These are phyloP conservation scores for Lasiodiplodia theobromae DNA, from an alignment of 2,329 filamentous ascomycete genomes.

Conservation along the genomic window DNA sequence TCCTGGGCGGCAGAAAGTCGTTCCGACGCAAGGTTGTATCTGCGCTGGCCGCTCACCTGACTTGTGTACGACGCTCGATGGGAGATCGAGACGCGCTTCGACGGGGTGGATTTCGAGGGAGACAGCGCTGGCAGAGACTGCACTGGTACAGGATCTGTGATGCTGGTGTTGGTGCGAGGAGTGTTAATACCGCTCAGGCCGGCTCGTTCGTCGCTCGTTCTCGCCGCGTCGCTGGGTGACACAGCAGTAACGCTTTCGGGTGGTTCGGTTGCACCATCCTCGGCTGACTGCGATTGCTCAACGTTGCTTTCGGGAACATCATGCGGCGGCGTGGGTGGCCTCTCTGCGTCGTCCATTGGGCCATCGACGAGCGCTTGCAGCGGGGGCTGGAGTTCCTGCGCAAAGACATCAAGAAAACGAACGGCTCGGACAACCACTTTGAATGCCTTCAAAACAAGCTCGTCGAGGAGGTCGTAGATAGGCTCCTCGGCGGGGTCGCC, in stretches of 20 bases:
- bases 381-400: constrained; percentile 53
- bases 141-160: neutral
- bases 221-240: constrained; percentile 17
- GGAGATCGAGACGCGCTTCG: constrained; percentile 62
- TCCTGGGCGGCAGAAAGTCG: constrained; percentile 83
- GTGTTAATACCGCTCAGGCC: constrained; percentile 13
- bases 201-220: constrained; percentile 10
- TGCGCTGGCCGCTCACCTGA: constrained; percentile 67
- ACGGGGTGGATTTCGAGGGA: constrained; percentile 28
- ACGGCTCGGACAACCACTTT: constrained; percentile 92
- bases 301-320: constrained; percentile 35
- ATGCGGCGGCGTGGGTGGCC: constrained; percentile 49
- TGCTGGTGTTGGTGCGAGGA: constrained; percentile 12
- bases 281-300: constrained; percentile 24
- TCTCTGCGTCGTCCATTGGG: constrained; percentile 38
- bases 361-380: constrained; percentile 37
- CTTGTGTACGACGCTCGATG: constrained; percentile 81
- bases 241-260: constrained; percentile 24
- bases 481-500: constrained; percentile 45
- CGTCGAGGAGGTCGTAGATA: constrained; percentile 81
- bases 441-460: constrained; percentile 93
- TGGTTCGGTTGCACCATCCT: constrained; percentile 24
- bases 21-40: constrained; percentile 81
- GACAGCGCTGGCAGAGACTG: constrained; percentile 25
- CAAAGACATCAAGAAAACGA: constrained; percentile 85